phyloP scores from a whole-genome alignment of 2,329 filamentous ascomycete species.

The Rasamsonia emersonii region DNA sequence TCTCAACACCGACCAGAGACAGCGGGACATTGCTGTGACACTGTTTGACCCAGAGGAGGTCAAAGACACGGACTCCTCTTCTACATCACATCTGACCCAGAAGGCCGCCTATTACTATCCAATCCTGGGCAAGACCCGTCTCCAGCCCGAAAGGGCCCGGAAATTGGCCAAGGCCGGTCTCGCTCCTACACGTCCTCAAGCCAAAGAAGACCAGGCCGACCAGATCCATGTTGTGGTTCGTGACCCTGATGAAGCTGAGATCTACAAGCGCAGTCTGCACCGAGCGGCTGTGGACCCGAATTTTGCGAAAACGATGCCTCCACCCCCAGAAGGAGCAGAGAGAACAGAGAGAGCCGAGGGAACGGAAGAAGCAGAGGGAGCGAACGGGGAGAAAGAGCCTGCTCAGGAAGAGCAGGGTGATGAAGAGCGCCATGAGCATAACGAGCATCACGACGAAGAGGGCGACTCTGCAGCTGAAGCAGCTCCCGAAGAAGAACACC shows the following conservation, averaged over 20 bases:
- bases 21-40: constrained; percentile 50
- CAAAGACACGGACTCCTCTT: constrained; percentile 12
- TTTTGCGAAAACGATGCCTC: constrained; percentile 29
- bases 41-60: constrained; percentile 43
- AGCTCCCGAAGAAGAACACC: too few relatives aligned
- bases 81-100: constrained; percentile 21
- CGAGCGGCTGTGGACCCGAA: constrained; percentile 39
- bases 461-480: too few relatives aligned
- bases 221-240: constrained; percentile 44
- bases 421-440: too few relatives aligned
- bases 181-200: constrained; percentile 28
- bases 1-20: constrained; percentile 43
- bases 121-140: constrained; percentile 47
- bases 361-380: background rate
- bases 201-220: constrained; percentile 41
- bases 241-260: constrained; percentile 42
- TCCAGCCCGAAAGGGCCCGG: constrained; percentile 43
- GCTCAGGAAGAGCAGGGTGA: too few relatives aligned
- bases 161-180: constrained; percentile 34
- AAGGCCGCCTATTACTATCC: constrained; percentile 57
- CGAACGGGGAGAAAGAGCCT: too few relatives aligned
- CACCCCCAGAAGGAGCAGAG: constrained; percentile 23
- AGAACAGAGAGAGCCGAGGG: background rate
- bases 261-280: constrained; percentile 38
- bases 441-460: too few relatives aligned